Base-by-base conservation (phyloP, 2,329 filamentous ascomycete genomes). In the Cladophialophora exuberans region DNA sequence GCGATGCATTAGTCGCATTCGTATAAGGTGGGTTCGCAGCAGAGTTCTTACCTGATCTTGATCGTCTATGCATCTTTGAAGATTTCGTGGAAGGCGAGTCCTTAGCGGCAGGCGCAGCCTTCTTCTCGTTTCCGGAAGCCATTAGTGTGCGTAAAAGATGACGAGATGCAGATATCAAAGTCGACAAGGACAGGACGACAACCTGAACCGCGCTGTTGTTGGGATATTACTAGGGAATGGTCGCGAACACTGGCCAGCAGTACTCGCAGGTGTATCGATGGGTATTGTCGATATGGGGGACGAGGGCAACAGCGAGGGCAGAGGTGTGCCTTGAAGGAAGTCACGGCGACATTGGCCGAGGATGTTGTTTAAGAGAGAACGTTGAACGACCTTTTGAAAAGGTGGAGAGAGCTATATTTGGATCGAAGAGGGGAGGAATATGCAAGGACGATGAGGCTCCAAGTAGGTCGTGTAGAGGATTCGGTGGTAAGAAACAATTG, bases 61-160 rank as follows among this genome's bases (percentile, higher is more conserved):
- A 97, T 69, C 93, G 85, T 72, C 91, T 86, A 75, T 97, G 93
- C 86, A 94, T 91, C 79, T 96, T 93, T 52, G 76, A 79, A 62
- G 76, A 75, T 64, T 74, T 81, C 62, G 74, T 61, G 15, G 64
- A 62, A 1, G 67, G 65, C 10, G 60, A 60, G 20, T 69, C 64
- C 47, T 69, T 70, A 65, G 60, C 68, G 64, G 69, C 45, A n/a
- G 56, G 52, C 11, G 54, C 56, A 35, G 45, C 38, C 48, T 56
- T 62, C 48, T 61, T 61, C 38, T 59, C 61, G 38, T 52, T 54
- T 13, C 59, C 39, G 39, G 62, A 56, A 38, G 55, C 60, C 61
- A 65, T 65, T 30, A 26, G 20, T 54, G 49, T 22, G 17, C 6
- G 26, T 23, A 17, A 23, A 46, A 28, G 33, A 39, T 30, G 31